Conservation (phyloP, 345 rosid species). For the Populus deltoides region DNA sequence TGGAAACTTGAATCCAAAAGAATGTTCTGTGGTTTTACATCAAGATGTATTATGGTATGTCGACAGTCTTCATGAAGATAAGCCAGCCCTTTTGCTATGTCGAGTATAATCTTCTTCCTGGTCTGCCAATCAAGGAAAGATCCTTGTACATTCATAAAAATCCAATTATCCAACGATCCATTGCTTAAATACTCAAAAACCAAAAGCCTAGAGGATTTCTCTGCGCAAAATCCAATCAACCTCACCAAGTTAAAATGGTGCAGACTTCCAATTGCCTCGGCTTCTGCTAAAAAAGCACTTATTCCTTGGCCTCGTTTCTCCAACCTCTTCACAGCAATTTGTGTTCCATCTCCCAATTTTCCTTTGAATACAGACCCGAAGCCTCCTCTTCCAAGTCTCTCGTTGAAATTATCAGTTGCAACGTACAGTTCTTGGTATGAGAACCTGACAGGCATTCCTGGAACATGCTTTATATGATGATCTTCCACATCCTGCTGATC, state of each 20-base stretch:
- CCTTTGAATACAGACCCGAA: conserved; percentile 76
- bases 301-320: conserved; percentile 62
- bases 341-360: conserved; percentile 59
- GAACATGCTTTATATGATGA: no score
- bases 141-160: not conserved
- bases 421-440: conserved; percentile 49
- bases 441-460: conserved; percentile 43
- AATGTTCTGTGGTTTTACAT: conserved; percentile 16
- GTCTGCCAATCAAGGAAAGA: conserved; percentile 4
- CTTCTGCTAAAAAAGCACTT: conserved; percentile 64
- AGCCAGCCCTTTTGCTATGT: not conserved
- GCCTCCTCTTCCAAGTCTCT: conserved; percentile 73
- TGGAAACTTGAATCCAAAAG: not conserved
- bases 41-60: conserved; percentile 8
- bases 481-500: no score
- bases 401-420: conserved; percentile 51
- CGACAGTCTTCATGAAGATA: conserved; percentile 17
- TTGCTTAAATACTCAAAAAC: conserved; percentile 17
- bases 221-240: conserved; percentile 10
- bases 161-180: conserved; percentile 16
- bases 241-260: conserved; percentile 56
- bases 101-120: conserved; percentile 4
- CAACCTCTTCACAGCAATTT: conserved; percentile 78
- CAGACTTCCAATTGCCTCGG: conserved; percentile 57
- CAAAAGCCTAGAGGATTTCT: conserved; percentile 4